Evolutionary conservation across 148 eudicot genomes (phyloP), one percentile per base, ranked within the genome.

Genomic region (Gaultheria prostrata): DNA sequence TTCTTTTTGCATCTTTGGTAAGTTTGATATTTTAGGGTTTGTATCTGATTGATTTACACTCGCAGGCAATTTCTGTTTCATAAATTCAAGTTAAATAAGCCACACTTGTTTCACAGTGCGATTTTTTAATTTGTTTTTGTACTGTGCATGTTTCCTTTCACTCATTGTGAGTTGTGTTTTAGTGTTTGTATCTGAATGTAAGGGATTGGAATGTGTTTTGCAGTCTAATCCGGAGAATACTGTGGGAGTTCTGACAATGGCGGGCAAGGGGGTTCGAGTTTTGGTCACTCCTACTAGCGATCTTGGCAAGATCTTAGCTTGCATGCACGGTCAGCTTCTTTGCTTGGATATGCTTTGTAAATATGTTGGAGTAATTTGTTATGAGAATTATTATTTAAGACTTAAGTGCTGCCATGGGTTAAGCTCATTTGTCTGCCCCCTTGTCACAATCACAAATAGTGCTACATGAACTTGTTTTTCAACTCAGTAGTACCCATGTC

Each of bases 171-270:
- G 63, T 1, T 69, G 12, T 76, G 18, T 51, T 35, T 56, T 78
- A 48, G 83, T 76, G 46, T 33, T 83, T 83, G 43, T 71, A 28
- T 70, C 32, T 80, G 76, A 67, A 80, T 57, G 53, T n/a, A 10
- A 9, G 30, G 65, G 63, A 67, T 48, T 63, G 57, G 43, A 80
- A 39, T 84, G 54, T 14, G 15, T 1, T 71, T 7, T 82, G 87
- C 89, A 97, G 99, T 90, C 96, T 54, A 97, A 97, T 92, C 98
- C 98, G 26, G 99, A 97, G 90, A 97, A 93, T 83, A 97, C 98
- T 6, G 99, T 97, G 59, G 99, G 99, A 72, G 92, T 95, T 65
- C 78, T 97, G 80, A 97, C 98, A 10, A 97, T 97, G 99, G 98
- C 98, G 49, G 98, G 98, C 45, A 95, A 95, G 89, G 99, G 99